Evolutionary conservation across 441 rosid genomes (phyloP), one percentile per base, ranked within the genome.

Genomic region (Erodium trifolium): DNA sequence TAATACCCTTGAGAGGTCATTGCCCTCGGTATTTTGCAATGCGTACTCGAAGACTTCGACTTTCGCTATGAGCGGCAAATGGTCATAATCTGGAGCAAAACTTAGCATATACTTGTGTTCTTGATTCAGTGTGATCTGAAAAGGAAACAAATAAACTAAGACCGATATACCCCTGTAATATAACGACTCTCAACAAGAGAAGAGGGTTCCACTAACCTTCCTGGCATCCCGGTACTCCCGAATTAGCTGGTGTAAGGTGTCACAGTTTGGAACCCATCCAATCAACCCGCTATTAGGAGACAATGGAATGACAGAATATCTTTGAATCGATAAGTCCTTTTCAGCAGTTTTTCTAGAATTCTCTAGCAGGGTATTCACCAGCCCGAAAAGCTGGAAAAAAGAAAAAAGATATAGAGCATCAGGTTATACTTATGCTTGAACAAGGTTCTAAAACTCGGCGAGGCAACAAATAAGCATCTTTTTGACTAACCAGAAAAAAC

Each of bases 251-350:
- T 95, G 96, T 19, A 95, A 86, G 68, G 99, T 95, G 79, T 95
- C 99, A 57, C 99, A 95, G 77, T 90, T 80, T 29, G 98, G 97
- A 75, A 95, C 99, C 99, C 99, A 95, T 76, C 77, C 98, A 65
- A 95, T 95, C 74, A 95, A 83, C 67, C 98, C 99, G 77, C 96
- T 95, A 75, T 95, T 95, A 73, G 99, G 91, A 80, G 98, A 95
- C 68, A 95, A 80, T 49, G 98, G 99, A 77, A 95, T 95, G 60
- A 95, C 99, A 73, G 79, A 59, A 87, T 95, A 95, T 68, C 97
- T 85, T 81, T 92, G 83, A 76, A 95, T 95, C 18, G 95, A 84
- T 62, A 92, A 81, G 87, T 95, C 98, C 79, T 92, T 95, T 78
- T 95, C 99, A 5, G 86, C 68, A 65, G 98, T 95, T 78, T 89